Conservation (phyloP, 2,329 filamentous ascomycete species). For the Phyllosticta paracitricarpa region DNA sequence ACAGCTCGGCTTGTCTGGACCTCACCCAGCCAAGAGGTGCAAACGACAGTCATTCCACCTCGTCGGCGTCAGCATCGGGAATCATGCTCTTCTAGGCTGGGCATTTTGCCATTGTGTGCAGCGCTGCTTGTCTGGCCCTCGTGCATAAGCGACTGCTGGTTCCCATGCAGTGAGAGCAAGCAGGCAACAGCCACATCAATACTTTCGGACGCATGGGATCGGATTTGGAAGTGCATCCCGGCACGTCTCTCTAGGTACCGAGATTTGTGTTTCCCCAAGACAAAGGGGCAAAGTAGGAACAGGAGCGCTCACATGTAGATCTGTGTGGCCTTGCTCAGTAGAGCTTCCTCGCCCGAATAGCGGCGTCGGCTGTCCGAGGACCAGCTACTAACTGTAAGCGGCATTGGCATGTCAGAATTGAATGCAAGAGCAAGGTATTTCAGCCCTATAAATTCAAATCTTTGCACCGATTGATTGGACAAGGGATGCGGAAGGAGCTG, state of each 20-base stretch:
- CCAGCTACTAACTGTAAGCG: not conserved
- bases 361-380: not conserved
- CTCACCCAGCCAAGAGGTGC: not conserved
- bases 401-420: not conserved
- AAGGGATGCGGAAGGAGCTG: not conserved
- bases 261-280: not conserved
- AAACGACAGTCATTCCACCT: not conserved
- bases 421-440: not conserved
- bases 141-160: not conserved
- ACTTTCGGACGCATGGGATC: not conserved
- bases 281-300: not conserved
- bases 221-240: not conserved
- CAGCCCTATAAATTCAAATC: not conserved
- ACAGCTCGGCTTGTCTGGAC: not conserved
- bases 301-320: not conserved
- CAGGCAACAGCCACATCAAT: not conserved
- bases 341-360: not conserved
- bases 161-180: not conserved
- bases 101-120: not conserved
- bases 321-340: not conserved
- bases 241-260: not conserved
- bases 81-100: not conserved
- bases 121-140: not conserved
- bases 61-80: not conserved
- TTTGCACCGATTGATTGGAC: not conserved